These are phyloP conservation scores for Aspergillus viridinutans DNA, from an alignment of 2,329 filamentous ascomycete genomes.

Conservation along the genomic window DNA sequence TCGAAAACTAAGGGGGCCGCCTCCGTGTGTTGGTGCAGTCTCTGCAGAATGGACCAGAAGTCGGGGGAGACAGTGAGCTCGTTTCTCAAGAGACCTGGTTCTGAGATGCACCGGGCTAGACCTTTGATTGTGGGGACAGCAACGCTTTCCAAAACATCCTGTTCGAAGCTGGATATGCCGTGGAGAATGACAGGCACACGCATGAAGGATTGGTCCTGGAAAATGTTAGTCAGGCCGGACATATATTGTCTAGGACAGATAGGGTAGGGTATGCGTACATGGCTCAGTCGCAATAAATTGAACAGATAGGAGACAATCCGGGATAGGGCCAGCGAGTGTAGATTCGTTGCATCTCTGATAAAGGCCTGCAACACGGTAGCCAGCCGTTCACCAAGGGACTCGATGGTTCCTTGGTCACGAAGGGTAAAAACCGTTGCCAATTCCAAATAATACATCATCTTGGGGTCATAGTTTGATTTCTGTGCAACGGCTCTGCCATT, in stretches of 20 bases:
- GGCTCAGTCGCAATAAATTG: conserved; percentile 74
- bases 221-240: conserved; percentile 10
- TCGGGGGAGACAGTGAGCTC: conserved; percentile 96
- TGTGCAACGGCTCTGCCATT: conserved; percentile 54
- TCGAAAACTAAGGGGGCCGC: conserved; percentile 77
- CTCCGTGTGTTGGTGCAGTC: conserved; percentile 64
- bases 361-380: conserved; percentile 76
- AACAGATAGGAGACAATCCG: conserved; percentile 84
- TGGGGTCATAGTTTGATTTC: conserved; percentile 73
- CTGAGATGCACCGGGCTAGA: conserved; percentile 72
- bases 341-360: conserved; percentile 70
- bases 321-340: conserved; percentile 80
- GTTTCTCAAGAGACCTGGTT: conserved; percentile 72
- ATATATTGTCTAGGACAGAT: neutral
- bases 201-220: conserved; percentile 80
- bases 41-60: conserved; percentile 88
- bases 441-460: conserved; percentile 85
- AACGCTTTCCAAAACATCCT: conserved; percentile 70
- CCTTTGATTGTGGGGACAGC: conserved; percentile 74
- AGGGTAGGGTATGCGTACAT: conserved; percentile 53
- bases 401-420: conserved; percentile 68
- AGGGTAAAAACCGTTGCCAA: conserved; percentile 78
- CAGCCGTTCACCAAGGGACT: conserved; percentile 70
- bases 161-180: conserved; percentile 80
- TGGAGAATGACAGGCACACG: conserved; percentile 89